These are phyloP conservation scores for Penicillium nucicola DNA, from an alignment of 495 filamentous ascomycete genomes.

Conservation along the genomic window DNA sequence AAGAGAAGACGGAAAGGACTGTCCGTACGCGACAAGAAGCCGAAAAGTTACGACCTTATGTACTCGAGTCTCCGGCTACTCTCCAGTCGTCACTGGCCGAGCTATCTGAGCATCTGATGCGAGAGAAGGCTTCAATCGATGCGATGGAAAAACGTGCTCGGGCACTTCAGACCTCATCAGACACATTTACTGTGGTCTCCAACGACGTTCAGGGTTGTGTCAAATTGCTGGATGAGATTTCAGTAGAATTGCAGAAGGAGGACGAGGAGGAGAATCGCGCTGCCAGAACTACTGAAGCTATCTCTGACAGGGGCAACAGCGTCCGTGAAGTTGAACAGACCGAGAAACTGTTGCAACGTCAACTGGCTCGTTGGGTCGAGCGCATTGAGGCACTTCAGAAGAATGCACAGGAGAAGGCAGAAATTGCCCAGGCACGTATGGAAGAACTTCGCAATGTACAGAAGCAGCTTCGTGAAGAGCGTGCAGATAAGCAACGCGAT, in stretches of 20 bases:
- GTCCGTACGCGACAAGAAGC: slow-evolving; percentile 68
- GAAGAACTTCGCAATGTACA: slow-evolving; percentile 82
- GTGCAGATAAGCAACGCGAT: slow-evolving; percentile 77
- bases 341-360: slow-evolving; percentile 77
- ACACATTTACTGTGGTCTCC: slow-evolving; percentile 80
- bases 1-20: slow-evolving; percentile 71
- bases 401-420: slow-evolving; percentile 75
- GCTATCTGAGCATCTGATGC: slow-evolving; percentile 67
- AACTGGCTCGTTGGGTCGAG: slow-evolving; percentile 78
- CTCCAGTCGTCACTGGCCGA: slow-evolving; percentile 80
- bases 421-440: slow-evolving; percentile 79
- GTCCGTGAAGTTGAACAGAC: slow-evolving; percentile 87
- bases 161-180: slow-evolving; percentile 86
- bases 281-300: slow-evolving; percentile 74
- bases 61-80: slow-evolving; percentile 77
- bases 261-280: slow-evolving; percentile 83
- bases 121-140: slow-evolving; percentile 81
- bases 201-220: slow-evolving; percentile 81
- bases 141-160: slow-evolving; percentile 77
- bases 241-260: slow-evolving; percentile 77
- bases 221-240: slow-evolving; percentile 84
- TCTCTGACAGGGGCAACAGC: slow-evolving; percentile 81
- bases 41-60: slow-evolving; percentile 85
- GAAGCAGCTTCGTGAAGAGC: slow-evolving; percentile 76
- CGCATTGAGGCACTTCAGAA: slow-evolving; percentile 77